These are phyloP conservation scores for Panellus pusillus DNA, from an alignment of 768 basidiomycete genomes.

Conservation along the genomic window DNA sequence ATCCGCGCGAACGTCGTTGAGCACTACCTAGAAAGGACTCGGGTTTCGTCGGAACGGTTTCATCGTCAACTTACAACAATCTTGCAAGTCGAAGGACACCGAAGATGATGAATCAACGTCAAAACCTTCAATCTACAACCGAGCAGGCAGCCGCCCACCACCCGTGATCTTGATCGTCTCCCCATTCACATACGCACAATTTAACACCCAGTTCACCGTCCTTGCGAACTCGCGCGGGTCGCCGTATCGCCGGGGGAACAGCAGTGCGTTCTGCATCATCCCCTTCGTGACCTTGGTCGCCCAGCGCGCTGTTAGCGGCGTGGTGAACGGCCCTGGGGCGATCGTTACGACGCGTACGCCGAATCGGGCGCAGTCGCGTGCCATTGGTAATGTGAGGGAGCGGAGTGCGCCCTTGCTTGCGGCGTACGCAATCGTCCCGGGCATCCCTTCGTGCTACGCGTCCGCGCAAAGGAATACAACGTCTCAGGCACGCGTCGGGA, in stretches of 20 bases:
- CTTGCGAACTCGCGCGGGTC: slow-evolving; percentile 32
- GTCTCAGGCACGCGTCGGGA: not conserved
- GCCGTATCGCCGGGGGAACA: slow-evolving; percentile 38
- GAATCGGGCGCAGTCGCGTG: slow-evolving; percentile 37
- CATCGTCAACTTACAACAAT: too few relatives aligned
- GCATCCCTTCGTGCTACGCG: slow-evolving; percentile 36
- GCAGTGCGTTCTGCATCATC: slow-evolving; percentile 24
- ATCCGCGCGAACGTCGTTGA: too few relatives aligned
- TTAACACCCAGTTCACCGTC: slow-evolving; percentile 31
- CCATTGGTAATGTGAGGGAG: slow-evolving; percentile 40
- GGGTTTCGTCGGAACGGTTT: too few relatives aligned
- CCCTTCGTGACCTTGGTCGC: slow-evolving; percentile 3
- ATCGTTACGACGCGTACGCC: slow-evolving; percentile 39
- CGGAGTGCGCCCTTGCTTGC: slow-evolving; percentile 40
- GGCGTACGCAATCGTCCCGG: slow-evolving; percentile 40
- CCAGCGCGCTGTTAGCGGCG: slow-evolving; percentile 32
- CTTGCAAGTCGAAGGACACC: too few relatives aligned
- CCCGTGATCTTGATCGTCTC: slow-evolving; percentile 25
- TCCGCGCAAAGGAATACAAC: not conserved
- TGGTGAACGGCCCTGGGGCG: slow-evolving; percentile 38
- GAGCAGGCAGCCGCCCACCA: slow-evolving; percentile 22
- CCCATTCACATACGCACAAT: slow-evolving; percentile 37
- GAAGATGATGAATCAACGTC: not conserved
- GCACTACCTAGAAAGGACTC: too few relatives aligned
- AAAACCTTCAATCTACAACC: slow-evolving; percentile 7